These are phyloP conservation scores for Uronychia setigera DNA, from an alignment of 73 alveolate species.

Conservation along the genomic window DNA sequence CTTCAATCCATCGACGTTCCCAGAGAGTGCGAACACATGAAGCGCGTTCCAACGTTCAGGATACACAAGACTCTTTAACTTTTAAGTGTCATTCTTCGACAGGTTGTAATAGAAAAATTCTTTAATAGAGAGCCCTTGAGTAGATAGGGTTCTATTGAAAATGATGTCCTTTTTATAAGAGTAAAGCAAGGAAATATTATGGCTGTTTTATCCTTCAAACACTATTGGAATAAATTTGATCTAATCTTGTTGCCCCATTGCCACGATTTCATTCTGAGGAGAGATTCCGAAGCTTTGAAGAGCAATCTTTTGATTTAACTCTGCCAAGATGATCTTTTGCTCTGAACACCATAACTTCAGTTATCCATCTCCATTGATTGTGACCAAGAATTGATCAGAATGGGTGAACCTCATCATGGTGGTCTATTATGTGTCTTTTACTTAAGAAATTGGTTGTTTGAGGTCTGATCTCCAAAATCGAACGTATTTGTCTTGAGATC, in stretches of 20 bases:
- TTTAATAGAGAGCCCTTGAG: neutral
- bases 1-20: slow-evolving; percentile 28
- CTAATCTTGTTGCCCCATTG: neutral
- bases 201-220: neutral
- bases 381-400: neutral
- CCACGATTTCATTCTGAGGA: neutral
- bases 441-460: neutral
- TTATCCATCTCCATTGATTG: neutral
- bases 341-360: neutral
- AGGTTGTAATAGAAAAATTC: neutral
- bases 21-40: slow-evolving; percentile 33
- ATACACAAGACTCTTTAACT: slow-evolving; percentile 3
- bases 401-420: neutral
- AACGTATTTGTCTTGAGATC: neutral
- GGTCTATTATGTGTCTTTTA: neutral
- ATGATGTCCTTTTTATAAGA: neutral
- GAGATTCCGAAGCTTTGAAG: neutral
- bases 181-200: neutral
- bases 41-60: slow-evolving; percentile 33
- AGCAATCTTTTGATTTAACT: neutral
- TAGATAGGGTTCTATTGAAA: neutral
- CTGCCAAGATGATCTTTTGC: neutral
- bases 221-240: neutral
- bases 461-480: neutral
- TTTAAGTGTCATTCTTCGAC: neutral